Evolutionary conservation across 2,329 filamentous ascomycete genomes (phyloP).

Genomic region (Botrytis medusae): DNA sequence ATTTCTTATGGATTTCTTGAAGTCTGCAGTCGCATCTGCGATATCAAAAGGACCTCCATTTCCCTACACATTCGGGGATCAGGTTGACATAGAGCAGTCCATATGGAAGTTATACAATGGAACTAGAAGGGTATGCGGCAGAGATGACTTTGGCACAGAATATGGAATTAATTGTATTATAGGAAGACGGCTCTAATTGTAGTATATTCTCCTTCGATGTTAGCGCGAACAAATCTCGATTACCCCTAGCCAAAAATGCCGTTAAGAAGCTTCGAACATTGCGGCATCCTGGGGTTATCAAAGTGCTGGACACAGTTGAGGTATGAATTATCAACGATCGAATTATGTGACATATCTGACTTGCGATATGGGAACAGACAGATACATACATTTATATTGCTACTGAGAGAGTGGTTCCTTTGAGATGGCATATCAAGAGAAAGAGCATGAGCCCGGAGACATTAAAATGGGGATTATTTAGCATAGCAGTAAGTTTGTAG

Average conservation of each 20-base stretch:
- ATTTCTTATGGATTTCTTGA: conserved; percentile 85
- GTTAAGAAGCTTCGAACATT: conserved; percentile 90
- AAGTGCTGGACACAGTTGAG: conserved; percentile 91
- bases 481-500: conserved; percentile 65
- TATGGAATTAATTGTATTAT: conserved; percentile 28
- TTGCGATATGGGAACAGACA: conserved; percentile 55
- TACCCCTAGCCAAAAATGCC: conserved; percentile 89
- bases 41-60: conserved; percentile 94
- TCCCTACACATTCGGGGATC: conserved; percentile 89
- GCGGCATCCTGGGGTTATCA: conserved; percentile 91
- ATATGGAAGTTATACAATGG: conserved; percentile 97
- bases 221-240: conserved; percentile 71
- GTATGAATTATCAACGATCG: conserved; percentile 47
- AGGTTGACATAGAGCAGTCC: conserved; percentile 86
- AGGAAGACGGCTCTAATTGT: conserved; percentile 94
- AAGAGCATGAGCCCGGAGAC: conserved; percentile 89
- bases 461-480: conserved; percentile 92
- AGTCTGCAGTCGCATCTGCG: conserved; percentile 93
- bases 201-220: conserved; percentile 98
- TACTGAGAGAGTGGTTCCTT: conserved; percentile 82
- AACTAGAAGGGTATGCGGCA: conserved; percentile 68
- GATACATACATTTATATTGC: conserved; percentile 95
- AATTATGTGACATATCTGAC: conserved; percentile 27
- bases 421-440: conserved; percentile 86
- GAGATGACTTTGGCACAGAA: background rate